phyloP scores from a whole-genome alignment of 495 filamentous ascomycete genomes.

The Cenococcum geophilum region DNA sequence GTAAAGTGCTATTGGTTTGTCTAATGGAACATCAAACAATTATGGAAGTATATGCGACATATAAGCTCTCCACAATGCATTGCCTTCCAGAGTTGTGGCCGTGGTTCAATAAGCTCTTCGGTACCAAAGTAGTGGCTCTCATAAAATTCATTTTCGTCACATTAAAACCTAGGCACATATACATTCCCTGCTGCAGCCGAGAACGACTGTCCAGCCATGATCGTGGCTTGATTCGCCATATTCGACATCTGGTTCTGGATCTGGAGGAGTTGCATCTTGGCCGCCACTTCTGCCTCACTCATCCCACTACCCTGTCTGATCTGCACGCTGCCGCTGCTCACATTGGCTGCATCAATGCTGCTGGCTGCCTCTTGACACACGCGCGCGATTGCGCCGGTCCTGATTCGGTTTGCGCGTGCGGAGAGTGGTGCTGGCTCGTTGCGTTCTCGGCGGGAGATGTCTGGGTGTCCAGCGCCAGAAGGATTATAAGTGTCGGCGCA shows the following conservation, averaged over 20 bases:
- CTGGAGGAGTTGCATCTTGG: neutral
- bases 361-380: neutral
- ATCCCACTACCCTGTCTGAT: neutral
- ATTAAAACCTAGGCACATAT: neutral
- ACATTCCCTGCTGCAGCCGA: neutral
- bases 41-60: neutral
- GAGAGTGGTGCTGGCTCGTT: neutral
- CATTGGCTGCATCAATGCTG: neutral
- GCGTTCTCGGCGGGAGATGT: neutral
- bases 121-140: neutral
- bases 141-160: neutral
- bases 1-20: neutral
- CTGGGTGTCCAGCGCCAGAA: neutral
- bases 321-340: neutral
- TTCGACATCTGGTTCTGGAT: neutral
- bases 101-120: neutral
- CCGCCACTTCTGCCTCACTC: neutral
- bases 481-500: slow-evolving; percentile 5
- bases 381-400: slow-evolving; percentile 2
- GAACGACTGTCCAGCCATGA: neutral
- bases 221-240: neutral
- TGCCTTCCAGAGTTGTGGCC: neutral
- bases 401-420: neutral
- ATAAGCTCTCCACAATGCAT: neutral
- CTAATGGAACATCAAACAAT: neutral